Conservation (phyloP, 768 basidiomycete genomes). For the Boletus vinaceobasis region DNA sequence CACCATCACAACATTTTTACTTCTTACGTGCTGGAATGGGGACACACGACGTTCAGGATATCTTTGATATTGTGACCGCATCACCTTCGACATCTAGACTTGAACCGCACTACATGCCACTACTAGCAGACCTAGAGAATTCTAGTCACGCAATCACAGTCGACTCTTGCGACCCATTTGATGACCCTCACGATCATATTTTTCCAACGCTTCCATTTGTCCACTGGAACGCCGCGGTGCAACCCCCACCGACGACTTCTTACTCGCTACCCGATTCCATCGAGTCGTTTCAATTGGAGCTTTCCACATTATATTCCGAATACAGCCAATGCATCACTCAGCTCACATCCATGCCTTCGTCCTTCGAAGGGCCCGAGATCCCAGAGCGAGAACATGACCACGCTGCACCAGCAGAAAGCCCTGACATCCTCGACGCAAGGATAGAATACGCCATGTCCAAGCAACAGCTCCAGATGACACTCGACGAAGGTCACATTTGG, state of each 20-base stretch:
- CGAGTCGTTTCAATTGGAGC: conserved; percentile 32
- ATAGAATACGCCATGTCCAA: conserved; percentile 56
- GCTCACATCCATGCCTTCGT: conserved; percentile 40
- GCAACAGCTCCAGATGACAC: conserved; percentile 53
- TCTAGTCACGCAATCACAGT: conserved; percentile 1
- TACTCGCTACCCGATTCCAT: conserved; percentile 11
- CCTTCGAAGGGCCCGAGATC: conserved; percentile 15
- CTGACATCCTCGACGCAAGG: conserved; percentile 34
- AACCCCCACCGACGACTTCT: conserved; percentile 2
- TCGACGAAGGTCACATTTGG: conserved; percentile 66
- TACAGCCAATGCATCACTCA: conserved; percentile 47
- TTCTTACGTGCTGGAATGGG: conserved; percentile 9
- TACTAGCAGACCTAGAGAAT: conserved; percentile 7
- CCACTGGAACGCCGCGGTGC: conserved; percentile 25
- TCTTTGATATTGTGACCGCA: conserved; percentile 2
- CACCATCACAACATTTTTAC: conserved; percentile 8
- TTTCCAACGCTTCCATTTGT: conserved; percentile 19
- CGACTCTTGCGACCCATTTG: conserved; percentile 1
- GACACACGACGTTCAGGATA: conserved; percentile 13
- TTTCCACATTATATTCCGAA: conserved; percentile 48
- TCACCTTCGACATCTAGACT: conserved; percentile 14
- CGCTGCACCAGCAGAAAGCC: neutral
- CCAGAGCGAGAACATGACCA: conserved; percentile 3
- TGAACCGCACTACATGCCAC: conserved; percentile 11
- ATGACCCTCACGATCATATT: conserved; percentile 18